These are phyloP conservation scores for Daldinia sp. DNA, from an alignment of 2,329 filamentous ascomycete species.

Conservation along the genomic window DNA sequence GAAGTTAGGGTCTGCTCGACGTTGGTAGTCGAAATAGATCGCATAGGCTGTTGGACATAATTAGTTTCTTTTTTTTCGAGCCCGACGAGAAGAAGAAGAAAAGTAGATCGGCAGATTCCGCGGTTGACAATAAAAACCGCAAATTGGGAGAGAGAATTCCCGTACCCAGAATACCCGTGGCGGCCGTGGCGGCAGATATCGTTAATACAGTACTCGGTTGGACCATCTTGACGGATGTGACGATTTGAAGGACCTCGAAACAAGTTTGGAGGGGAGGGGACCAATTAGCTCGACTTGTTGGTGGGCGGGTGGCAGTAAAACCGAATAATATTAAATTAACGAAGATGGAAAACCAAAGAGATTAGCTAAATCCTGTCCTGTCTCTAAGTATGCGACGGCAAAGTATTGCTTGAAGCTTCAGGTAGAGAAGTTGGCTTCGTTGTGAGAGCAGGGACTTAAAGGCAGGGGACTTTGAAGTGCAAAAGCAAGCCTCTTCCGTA, in stretches of 20 bases:
- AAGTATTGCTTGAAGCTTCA: conserved; percentile 12
- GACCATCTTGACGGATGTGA: conserved; percentile 54
- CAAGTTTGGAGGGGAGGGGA: not conserved
- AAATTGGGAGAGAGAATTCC: conserved; percentile 40
- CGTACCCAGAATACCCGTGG: conserved; percentile 71
- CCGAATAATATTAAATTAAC: not conserved
- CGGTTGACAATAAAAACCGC: not conserved
- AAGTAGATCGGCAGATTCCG: not conserved
- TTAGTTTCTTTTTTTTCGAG: conserved; percentile 26
- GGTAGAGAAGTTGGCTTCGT: conserved; percentile 18
- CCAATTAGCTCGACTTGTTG: conserved; percentile 22
- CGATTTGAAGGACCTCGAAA: conserved; percentile 3
- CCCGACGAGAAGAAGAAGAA: not conserved
- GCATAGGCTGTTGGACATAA: conserved; percentile 65
- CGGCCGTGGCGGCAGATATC: conserved; percentile 70
- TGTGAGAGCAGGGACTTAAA: conserved; percentile 19
- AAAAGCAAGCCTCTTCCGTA: conserved; percentile 22
- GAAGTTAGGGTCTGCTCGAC: conserved; percentile 74
- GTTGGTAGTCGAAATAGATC: conserved; percentile 76
- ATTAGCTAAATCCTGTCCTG: not conserved
- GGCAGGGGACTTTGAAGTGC: conserved; percentile 2
- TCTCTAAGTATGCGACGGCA: conserved; percentile 10
- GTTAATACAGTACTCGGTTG: conserved; percentile 69
- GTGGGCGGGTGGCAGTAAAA: not conserved
- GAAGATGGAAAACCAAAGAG: not conserved